Evolutionary conservation across 2,329 filamentous ascomycete genomes (phyloP).

Genomic region (Fusarium continuum): DNA sequence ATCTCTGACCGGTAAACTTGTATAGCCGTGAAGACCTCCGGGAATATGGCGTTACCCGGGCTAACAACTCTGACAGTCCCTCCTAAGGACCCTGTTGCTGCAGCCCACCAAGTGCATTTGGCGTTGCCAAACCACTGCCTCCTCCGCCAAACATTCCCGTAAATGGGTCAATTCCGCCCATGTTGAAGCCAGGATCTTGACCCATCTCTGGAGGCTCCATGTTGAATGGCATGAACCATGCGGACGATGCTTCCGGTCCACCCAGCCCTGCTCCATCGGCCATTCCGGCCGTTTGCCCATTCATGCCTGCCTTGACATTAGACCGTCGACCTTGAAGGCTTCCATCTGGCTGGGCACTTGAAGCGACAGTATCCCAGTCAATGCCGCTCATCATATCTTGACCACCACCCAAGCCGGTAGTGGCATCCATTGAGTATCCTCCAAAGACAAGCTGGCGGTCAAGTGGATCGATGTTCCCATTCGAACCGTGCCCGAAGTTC

Average conservation of each 20-base stretch:
- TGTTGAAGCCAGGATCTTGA: conserved; percentile 56
- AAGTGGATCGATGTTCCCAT: conserved; percentile 70
- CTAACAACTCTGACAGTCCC: conserved; percentile 21
- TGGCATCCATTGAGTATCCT: conserved; percentile 68
- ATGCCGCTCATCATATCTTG: conserved; percentile 55
- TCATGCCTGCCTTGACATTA: conserved; percentile 44
- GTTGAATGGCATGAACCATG: conserved; percentile 95
- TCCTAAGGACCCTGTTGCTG: conserved; percentile 45
- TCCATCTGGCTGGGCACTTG: conserved; percentile 42
- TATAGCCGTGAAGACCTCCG: conserved; percentile 9
- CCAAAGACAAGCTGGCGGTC: conserved; percentile 81
- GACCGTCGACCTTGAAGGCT: conserved; percentile 43
- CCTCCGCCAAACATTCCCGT: conserved; percentile 58
- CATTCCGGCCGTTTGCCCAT: conserved; percentile 40
- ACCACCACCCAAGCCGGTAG: conserved; percentile 47
- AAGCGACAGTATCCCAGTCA: conserved; percentile 56
- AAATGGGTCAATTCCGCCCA: conserved; percentile 60
- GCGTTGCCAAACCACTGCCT: conserved; percentile 50
- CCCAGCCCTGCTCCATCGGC: conserved; percentile 37
- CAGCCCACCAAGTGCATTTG: conserved; percentile 48
- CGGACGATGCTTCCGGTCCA: conserved; percentile 64
- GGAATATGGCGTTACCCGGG: conserved; percentile 14
- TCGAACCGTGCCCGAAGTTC: conserved; percentile 58
- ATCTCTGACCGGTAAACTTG: conserved; percentile 11
- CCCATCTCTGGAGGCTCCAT: conserved; percentile 77